Base-by-base conservation (phyloP, 441 rosid species). In the Bocquillonia castaneifolia region DNA sequence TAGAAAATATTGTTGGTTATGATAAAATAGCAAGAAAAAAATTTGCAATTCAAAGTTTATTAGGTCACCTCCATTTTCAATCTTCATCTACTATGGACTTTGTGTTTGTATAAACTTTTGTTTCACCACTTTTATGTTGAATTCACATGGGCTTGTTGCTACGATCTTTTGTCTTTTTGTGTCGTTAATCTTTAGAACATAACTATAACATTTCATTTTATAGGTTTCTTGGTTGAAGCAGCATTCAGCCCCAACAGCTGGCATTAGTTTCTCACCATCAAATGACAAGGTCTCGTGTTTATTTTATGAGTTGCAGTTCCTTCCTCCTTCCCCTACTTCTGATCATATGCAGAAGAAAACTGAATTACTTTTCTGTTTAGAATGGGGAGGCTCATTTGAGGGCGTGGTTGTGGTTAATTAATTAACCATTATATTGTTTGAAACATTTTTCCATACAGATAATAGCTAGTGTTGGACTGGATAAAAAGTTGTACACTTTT, bases 151-250 rank as follows among this genome's bases (percentile, higher is more conserved):
- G 14, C 40, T 50, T n/a, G 36, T 56, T 67, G 52, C 44, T 14
- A 42, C 54, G 29, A 34, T 10, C 5, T 52, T 14, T 23, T 32
- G 7, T 25, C 36, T 59, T 18, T 54, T 44, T 14, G 50, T n/a
- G n/a, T 34, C 32, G n/a, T 51, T 54, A 62, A 58, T 28, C 56
- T 45, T 66, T 3, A 26, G 55, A 59, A 62, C 25, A 55, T 72
- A 64, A 54, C 63, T 74, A 45, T 69, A 53, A 29, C 54, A 26
- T 79, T 77, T 68, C 52, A 5, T 32, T 73, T 77, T 67, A 51
- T 82, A 94, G 99, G 85, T 83, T 74, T 90, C 97, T 72, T 94
- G 97, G 99, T 80, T 81, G 80, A 94, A 88, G 82, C 99, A 90
- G 74, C 96, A 93, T 74, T 87, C 93, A 68, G 97, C 97, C 52